Percentiles rank a stretch among this genome's conserved stretches.
Conservation (phyloP, 371 early-diverging fungal species). For the Blastocladiella emersonii region DNA sequence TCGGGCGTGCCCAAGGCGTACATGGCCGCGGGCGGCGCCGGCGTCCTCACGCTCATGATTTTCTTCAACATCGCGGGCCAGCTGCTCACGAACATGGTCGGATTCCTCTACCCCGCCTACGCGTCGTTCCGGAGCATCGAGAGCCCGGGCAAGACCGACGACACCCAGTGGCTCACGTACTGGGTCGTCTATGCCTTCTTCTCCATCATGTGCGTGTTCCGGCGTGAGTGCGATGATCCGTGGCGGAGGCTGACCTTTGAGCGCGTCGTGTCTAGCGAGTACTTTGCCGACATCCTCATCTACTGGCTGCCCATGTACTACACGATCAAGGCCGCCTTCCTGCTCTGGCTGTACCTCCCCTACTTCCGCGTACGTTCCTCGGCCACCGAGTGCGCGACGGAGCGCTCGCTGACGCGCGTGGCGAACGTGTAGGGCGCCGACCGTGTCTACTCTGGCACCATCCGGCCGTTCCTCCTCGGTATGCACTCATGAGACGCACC, state of each 20-base stretch:
- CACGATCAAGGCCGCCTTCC: constrained; percentile 68
- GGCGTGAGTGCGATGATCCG: too few species aligned
- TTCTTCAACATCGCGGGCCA: constrained; percentile 77
- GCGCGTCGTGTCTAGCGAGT: constrained; percentile 33
- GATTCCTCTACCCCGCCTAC: constrained; percentile 86
- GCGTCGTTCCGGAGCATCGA: constrained; percentile 87
- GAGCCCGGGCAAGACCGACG: constrained; percentile 54
- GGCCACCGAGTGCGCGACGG: too few species aligned
- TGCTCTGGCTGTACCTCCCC: constrained; percentile 73
- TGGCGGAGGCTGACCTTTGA: too few species aligned
- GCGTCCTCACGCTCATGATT: constrained; percentile 48
- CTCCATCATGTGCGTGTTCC: constrained; percentile 27
- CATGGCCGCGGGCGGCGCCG: constrained; percentile 42
- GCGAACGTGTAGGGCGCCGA: too few species aligned
- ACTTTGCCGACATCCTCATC: constrained; percentile 64
- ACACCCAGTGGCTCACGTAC: constrained; percentile 74
- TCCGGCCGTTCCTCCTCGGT: too few species aligned
- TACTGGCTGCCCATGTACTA: constrained; percentile 92
- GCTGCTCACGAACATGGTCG: constrained; percentile 65
- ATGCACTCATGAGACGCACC: too few species aligned
- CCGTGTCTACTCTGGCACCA: too few species aligned
- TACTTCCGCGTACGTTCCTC: too few species aligned
- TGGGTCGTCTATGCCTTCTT: constrained; percentile 74
- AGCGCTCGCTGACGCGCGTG: too few species aligned
- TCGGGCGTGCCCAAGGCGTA: constrained; percentile 46